Percentiles rank a stretch among this genome's conserved stretches.
phyloP scores from a whole-genome alignment of 208 protist species.

The Entamoeba moshkovskii region DNA sequence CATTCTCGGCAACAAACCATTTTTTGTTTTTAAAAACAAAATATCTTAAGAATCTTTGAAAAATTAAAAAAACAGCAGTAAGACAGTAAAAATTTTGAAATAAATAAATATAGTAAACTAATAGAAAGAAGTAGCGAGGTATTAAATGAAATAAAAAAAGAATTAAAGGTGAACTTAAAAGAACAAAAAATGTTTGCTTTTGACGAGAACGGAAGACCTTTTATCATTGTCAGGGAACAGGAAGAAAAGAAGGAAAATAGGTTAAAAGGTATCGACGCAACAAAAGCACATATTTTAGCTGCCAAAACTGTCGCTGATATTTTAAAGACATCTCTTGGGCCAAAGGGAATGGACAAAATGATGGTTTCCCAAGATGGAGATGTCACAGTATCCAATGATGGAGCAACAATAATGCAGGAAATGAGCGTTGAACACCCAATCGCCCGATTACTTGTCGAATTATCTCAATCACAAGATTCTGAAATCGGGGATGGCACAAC shows the following conservation, averaged over 20 bases:
- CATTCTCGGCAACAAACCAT: too few species aligned
- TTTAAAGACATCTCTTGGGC: conserved; percentile 85
- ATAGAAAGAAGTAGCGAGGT: too few species aligned
- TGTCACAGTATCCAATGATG: conserved; percentile 97
- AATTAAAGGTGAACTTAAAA: not conserved
- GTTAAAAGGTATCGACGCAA: conserved; percentile 74
- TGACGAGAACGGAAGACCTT: conserved; percentile 95
- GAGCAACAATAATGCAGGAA: conserved; percentile 76
- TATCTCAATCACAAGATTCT: conserved; percentile 96
- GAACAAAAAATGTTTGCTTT: conserved; percentile 65
- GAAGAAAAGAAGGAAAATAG: conserved; percentile 70
- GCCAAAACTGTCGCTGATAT: conserved; percentile 82
- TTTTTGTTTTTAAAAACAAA: too few species aligned
- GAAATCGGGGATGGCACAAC: conserved; percentile 99
- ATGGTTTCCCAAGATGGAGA: conserved; percentile 91
- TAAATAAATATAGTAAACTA: too few species aligned
- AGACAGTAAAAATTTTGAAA: too few species aligned
- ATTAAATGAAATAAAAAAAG: too few species aligned
- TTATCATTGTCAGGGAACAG: conserved; percentile 93
- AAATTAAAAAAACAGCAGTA: too few species aligned
- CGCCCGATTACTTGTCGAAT: conserved; percentile 93
- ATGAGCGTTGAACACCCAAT: conserved; percentile 93
- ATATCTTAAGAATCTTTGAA: too few species aligned
- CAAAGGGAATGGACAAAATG: conserved; percentile 69
- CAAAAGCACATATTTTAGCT: conserved; percentile 91